Base-by-base conservation (phyloP, 148 eudicot genomes). In the Tetragonia tetragonoides region DNA sequence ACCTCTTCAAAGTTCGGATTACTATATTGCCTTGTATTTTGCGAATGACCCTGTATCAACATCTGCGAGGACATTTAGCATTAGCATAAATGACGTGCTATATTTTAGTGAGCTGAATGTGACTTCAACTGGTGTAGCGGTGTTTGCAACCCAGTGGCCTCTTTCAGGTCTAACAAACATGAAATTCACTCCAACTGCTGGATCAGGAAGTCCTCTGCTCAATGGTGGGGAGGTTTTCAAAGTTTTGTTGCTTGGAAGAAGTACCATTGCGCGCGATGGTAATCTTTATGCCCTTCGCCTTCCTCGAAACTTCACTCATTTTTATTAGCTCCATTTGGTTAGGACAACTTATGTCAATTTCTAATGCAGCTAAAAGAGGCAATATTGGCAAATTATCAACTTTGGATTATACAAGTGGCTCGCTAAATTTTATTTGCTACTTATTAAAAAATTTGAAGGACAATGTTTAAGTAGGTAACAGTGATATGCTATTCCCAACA, bases 141-240 rank as follows among this genome's bases (percentile, higher is more conserved):
- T 93, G 49, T 93, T 93, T 82, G 87, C 97, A 42, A 93, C 81
- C 74, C 87, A 79, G 78, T 95, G 99, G 99, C 98, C 92, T 73
- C 93, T 95, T 75, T 66, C 70, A 75, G 99, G 97, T 65, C 75
- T 70, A 54, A 93, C 98, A 51, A 90, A 84, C 54, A 70, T 95
- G 42, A 88, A 83, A 60, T 78, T 95, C 46, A 82, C 83, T 74
- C 93, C 99, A 68, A 72, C 80, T 4, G 78, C 74, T 74, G 97
- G 95, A 75, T 93, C 97, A 23, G 83, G 66, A 39, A 85, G 95
- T 74, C 98, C 99, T 68, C 57, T 89, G 77, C 87, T 95, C 46
- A 93, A 95, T 83, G 99, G 90, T 39, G 99, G 93, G 24, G 99
- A 95, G 82, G 79, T 85, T 72, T 95, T 91, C 54, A 79, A 85